These are phyloP conservation scores for Fusarium sp. DNA, from an alignment of 2,329 filamentous ascomycete species.

Conservation along the genomic window DNA sequence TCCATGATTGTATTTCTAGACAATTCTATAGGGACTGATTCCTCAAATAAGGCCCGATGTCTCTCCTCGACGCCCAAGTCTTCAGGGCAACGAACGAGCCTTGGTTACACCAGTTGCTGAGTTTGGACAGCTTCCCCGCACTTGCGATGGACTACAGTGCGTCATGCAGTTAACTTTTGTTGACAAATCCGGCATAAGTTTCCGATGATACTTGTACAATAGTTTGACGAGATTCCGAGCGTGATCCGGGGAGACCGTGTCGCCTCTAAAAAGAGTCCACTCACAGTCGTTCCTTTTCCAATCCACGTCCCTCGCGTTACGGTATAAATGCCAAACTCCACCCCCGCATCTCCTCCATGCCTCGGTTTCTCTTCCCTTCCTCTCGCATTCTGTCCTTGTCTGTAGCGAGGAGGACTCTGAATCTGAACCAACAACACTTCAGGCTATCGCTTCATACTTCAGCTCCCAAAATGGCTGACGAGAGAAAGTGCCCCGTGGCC, in stretches of 20 bases:
- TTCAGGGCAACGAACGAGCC: neutral
- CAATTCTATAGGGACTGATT: neutral
- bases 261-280: conserved; percentile 16
- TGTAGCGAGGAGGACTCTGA: conserved; percentile 20
- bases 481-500: conserved; percentile 31
- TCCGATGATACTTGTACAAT: conserved; percentile 6
- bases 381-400: conserved; percentile 16
- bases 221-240: conserved; percentile 29
- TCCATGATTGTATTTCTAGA: neutral
- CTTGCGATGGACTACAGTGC: conserved; percentile 27
- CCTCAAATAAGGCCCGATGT: neutral
- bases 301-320: conserved; percentile 8
- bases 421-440: neutral
- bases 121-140: conserved; percentile 35
- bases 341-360: conserved; percentile 32
- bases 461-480: conserved; percentile 20
- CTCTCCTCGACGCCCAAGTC: conserved; percentile 2
- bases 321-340: conserved; percentile 30
- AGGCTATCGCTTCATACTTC: conserved; percentile 3
- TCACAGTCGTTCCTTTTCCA: conserved; percentile 24
- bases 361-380: conserved; percentile 26
- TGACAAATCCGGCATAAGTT: conserved; percentile 31
- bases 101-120: conserved; percentile 8
- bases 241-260: conserved; percentile 12
- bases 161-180: conserved; percentile 12